Base-by-base conservation (phyloP, 768 basidiomycete species). In the Lyophyllum shimeji region DNA sequence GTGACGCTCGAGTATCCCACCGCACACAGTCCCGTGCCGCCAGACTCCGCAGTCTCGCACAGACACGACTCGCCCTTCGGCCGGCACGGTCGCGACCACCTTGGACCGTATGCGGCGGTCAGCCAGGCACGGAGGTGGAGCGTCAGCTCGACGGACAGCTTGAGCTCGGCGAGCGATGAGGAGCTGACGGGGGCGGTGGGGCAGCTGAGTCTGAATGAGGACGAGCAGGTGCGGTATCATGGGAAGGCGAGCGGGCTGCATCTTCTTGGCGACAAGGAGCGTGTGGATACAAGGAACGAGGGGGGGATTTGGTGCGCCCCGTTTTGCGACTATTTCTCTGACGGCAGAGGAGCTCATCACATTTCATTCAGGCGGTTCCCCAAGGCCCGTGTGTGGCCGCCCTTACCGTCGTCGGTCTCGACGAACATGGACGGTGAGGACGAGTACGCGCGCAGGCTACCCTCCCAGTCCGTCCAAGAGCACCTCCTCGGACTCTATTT, bases 331-430 rank as follows among this genome's bases (percentile, higher is more conserved):
- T 57, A 50, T 55, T 52, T 51, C 25, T 31, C 46, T 37, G 12
- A 37, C 9, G 25, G 3, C 46, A 47, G 20, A 34, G 15, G 42
- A 55, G 48, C 33, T 42, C 13, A 39, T 57, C 7, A 29, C 27
- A 58, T 65, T 29, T 29, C 9, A 5, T 29, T 29, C 64, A 91
- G 82, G 87, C 84, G 86, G 25, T 95, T 95, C 71, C 92, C 93
- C 0, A 86, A 85, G 61, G 88, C 92, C 2, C 81, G 93, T n/a
- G 89, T 94, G 23, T 95, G 93, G 93, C 93, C 93, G 0, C 85
- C 85, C 2, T 61, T 76, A 18, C 71, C 76, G 39, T 53, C 56
- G 3, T 70, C 77, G 18, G 67, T 63, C 46, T 68, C 69, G 21
- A 65, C 67, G 40, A 55, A 66, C 11, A 61, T 65, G 12, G 56